phyloP scores from a whole-genome alignment of 2,329 filamentous ascomycete genomes.

The Venturia carpophila region DNA sequence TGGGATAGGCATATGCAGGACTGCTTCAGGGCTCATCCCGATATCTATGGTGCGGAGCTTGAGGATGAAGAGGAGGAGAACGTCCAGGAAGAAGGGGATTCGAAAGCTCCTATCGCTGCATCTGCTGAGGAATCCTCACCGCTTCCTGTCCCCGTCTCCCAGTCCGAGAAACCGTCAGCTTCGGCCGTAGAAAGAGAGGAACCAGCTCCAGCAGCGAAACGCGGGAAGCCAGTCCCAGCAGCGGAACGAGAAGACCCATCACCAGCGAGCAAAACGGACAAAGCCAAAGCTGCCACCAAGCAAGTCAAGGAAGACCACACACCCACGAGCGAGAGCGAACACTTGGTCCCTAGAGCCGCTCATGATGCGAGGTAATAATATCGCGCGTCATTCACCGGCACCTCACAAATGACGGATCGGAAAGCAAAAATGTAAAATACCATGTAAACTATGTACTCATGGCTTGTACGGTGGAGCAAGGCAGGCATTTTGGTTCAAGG shows the following conservation, averaged over 20 bases:
- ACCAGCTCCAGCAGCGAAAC: not conserved
- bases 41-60: conserved; percentile 84
- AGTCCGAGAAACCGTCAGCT: not conserved
- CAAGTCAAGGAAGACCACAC: conserved; percentile 29
- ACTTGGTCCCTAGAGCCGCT: conserved; percentile 42
- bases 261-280: conserved; percentile 24
- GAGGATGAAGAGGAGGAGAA: conserved; percentile 64
- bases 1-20: conserved; percentile 82
- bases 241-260: conserved; percentile 20
- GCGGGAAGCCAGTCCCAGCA: conserved; percentile 22
- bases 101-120: conserved; percentile 17
- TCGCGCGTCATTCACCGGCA: no score
- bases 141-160: conserved; percentile 18
- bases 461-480: not conserved
- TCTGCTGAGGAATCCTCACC: conserved; percentile 14
- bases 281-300: conserved; percentile 26
- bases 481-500: not conserved
- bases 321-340: conserved; percentile 35
- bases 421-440: not conserved
- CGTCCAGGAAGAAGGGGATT: conserved; percentile 21
- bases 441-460: conserved; percentile 6
- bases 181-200: conserved; percentile 20
- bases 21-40: conserved; percentile 88
- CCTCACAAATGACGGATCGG: no score
- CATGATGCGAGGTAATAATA: conserved; percentile 34